Percentiles rank a stretch among this genome's conserved stretches.
Conservation (phyloP, 305 asterid genomes). For the Fraxinus floribunda region DNA sequence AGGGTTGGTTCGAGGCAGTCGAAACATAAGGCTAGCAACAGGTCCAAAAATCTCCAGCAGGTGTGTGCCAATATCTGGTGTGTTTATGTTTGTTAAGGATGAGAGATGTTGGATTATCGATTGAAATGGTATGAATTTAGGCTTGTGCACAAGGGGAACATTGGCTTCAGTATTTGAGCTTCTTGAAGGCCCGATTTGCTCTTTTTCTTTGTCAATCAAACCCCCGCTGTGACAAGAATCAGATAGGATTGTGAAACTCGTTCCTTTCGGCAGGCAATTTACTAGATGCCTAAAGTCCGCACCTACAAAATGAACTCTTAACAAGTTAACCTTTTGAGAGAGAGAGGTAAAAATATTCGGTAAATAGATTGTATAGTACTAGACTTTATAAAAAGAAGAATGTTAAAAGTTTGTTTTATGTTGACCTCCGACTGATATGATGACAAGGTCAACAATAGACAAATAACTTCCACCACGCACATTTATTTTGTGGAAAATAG, state of each 20-base stretch:
- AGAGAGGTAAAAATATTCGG: neutral
- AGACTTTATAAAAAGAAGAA: neutral
- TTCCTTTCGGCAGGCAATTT: constrained; percentile 66
- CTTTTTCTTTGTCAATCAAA: constrained; percentile 83
- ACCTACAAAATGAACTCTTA: constrained; percentile 32
- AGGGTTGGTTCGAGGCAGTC: constrained; percentile 25
- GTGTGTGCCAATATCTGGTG: constrained; percentile 56
- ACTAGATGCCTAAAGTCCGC: constrained; percentile 72
- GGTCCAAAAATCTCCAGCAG: constrained; percentile 58
- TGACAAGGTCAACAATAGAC: neutral
- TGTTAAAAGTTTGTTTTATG: neutral
- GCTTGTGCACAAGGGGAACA: constrained; percentile 24
- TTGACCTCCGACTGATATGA: neutral
- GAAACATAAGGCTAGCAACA: constrained; percentile 62
- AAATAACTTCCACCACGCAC: neutral
- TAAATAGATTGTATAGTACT: neutral
- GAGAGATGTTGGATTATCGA: constrained; percentile 48
- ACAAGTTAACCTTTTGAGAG: neutral
- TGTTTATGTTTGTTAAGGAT: constrained; percentile 56
- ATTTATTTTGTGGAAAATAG: neutral
- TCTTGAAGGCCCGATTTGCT: constrained; percentile 38
- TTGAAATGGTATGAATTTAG: constrained; percentile 53
- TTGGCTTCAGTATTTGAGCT: neutral
- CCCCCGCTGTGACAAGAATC: constrained; percentile 93
- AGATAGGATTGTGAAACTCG: constrained; percentile 74